Evolutionary conservation across 805 yeast species (phyloP), one percentile per base, ranked within the genome.

Genomic region (Schizosaccharomyces cryophilus): DNA sequence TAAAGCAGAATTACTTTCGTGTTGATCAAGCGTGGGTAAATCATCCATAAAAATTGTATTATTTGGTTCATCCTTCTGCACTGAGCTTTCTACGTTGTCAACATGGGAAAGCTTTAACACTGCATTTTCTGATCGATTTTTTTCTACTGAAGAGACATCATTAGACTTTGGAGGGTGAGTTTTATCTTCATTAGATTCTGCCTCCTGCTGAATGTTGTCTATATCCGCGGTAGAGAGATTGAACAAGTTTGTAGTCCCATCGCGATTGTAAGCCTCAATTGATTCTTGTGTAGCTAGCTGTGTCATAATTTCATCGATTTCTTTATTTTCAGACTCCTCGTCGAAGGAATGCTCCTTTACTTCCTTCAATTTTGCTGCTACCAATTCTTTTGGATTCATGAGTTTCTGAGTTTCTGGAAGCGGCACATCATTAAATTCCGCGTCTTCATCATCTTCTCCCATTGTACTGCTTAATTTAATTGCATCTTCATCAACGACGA

Each of bases 351-450:
- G 26, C 17, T 29, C 58, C 17, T n/a, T 29, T 15, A 54, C 21
- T n/a, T 35, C 60, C 17, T 15, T 19, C n/a, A 35, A 30, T 35
- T 56, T 40, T 31, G 26, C 42, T n/a, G 60, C 38, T 7, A 35
- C 42, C 42, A 40, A 11, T 31, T 56, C 47, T 19, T 35, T 21
- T 24, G 56, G 56, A 5, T 51, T 51, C 35, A 51, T 21, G 4
- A 11, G 30, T 24, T 51, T 17, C 21, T 17, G 19, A 4, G 19
- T 21, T 5, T 54, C 61, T 3, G 65, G 60, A 7, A 77, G 62
- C 13, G 75, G 76, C 4, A 85, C 84, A 64, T 85, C 94, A 66
- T 85, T 89, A 82, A 85, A 82, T 54, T 82, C 88, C 31, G 76
- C 73, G 5, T 77, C 82, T 19, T 70, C 75, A 24, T 72, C 75